These are phyloP conservation scores for Epipyxis sp. DNA, from an alignment of 108 stramenopile genomes.

Conservation along the genomic window DNA sequence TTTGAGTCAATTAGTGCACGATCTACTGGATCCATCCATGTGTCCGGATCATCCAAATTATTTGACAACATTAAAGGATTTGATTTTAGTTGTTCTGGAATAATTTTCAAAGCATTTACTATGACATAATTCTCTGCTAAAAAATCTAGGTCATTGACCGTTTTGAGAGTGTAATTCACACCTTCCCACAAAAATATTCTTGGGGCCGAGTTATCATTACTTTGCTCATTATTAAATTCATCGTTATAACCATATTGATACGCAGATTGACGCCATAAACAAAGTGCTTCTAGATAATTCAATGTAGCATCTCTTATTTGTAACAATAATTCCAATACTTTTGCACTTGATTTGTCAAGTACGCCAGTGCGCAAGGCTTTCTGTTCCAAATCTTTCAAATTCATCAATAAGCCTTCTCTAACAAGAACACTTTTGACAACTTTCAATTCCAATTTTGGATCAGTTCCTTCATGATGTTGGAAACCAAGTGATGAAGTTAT, in stretches of 20 bases:
- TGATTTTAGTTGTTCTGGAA: not conserved
- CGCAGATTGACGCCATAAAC: constrained; percentile 37
- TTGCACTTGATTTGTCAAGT: not conserved
- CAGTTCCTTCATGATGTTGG: constrained; percentile 59
- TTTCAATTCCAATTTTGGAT: constrained; percentile 43
- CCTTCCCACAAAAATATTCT: constrained; percentile 54
- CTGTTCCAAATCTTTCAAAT: constrained; percentile 33
- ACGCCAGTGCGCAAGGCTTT: not conserved
- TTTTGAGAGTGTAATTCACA: constrained; percentile 57
- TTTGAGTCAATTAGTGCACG: not conserved
- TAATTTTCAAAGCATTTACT: not conserved
- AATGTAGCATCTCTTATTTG: constrained; percentile 46
- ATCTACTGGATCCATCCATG: constrained; percentile 20
- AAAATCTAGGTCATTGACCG: constrained; percentile 51
- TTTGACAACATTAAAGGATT: constrained; percentile 6
- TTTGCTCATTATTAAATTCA: too few relatives aligned
- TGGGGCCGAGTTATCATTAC: not conserved
- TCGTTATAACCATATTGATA: not conserved
- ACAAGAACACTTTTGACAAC: constrained; percentile 49
- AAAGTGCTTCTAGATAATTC: constrained; percentile 41
- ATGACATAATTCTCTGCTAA: constrained; percentile 34
- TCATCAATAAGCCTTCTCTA: constrained; percentile 43
- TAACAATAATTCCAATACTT: constrained; percentile 40
- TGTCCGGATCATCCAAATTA: constrained; percentile 15
- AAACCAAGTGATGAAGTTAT: constrained; percentile 55